These are phyloP conservation scores for Saitozyma sp. DNA, from an alignment of 768 basidiomycete genomes.

Conservation along the genomic window DNA sequence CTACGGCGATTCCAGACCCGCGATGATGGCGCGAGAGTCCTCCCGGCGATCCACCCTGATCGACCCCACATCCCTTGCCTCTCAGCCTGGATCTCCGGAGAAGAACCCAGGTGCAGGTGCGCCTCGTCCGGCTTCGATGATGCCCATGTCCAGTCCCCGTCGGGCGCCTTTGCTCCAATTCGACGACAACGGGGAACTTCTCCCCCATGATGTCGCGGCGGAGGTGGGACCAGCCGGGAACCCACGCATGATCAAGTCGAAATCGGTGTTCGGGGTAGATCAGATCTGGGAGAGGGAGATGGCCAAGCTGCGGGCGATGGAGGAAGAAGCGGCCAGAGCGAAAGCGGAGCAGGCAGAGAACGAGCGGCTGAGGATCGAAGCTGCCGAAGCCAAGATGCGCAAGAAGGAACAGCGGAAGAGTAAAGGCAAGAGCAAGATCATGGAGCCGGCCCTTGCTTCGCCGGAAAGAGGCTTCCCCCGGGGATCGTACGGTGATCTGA, in stretches of 20 bases:
- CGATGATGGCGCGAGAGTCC: constrained; percentile 71
- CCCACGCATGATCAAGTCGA: constrained; percentile 55
- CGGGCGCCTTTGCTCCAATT: constrained; percentile 18
- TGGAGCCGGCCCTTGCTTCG: neutral
- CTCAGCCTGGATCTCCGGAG: too few relatives aligned
- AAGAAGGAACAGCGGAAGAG: constrained; percentile 28
- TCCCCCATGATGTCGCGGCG: neutral
- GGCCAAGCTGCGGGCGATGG: constrained; percentile 73
- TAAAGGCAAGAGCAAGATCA: constrained; percentile 16
- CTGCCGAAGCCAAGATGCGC: constrained; percentile 46
- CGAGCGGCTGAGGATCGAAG: constrained; percentile 55
- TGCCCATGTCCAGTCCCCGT: neutral
- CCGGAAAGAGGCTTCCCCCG: constrained; percentile 1
- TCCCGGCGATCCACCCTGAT: constrained; percentile 66
- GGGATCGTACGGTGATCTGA: neutral
- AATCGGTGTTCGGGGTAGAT: constrained; percentile 91
- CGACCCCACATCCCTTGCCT: constrained; percentile 58
- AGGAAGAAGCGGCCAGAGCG: constrained; percentile 63
- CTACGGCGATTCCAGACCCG: constrained; percentile 80
- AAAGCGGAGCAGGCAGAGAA: constrained; percentile 58
- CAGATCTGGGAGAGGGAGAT: constrained; percentile 90
- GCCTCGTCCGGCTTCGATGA: neutral
- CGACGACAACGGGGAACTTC: constrained; percentile 9
- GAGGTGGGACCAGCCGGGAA: neutral
- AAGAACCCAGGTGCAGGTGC: neutral